Evolutionary conservation across 2,329 filamentous ascomycete genomes (phyloP).

Genomic region (Hymenoscyphus repandus): DNA sequence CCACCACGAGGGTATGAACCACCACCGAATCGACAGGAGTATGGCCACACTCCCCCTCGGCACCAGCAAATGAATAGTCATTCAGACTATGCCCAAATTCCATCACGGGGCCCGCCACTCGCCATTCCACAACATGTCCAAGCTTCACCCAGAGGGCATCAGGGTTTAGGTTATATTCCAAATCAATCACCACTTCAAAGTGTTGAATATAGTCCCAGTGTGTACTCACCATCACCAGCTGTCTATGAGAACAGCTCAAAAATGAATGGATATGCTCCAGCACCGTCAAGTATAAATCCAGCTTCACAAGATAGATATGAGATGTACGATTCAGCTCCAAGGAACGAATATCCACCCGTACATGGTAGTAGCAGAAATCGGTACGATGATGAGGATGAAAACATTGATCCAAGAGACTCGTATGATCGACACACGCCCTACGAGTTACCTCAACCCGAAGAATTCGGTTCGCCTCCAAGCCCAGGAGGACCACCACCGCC

Average conservation of each 20-base stretch:
- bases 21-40: conserved; percentile 35
- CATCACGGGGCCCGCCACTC: conserved; percentile 37
- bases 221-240: conserved; percentile 18
- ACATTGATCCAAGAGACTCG: conserved; percentile 17
- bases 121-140: conserved; percentile 32
- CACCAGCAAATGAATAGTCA: conserved; percentile 35
- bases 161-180: conserved; percentile 40
- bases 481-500: conserved; percentile 31
- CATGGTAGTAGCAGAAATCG: conserved; percentile 8
- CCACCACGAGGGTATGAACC: conserved; percentile 39
- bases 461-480: conserved; percentile 28
- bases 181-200: conserved; percentile 49
- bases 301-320: conserved; percentile 24
- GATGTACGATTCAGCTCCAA: conserved; percentile 21
- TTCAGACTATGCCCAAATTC: conserved; percentile 37
- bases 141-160: conserved; percentile 44
- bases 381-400: conserved; percentile 21
- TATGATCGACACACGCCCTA: conserved; percentile 25
- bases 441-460: conserved; percentile 24
- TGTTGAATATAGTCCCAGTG: conserved; percentile 37
- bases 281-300: conserved; percentile 15
- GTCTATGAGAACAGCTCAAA: conserved; percentile 20
- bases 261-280: conserved; percentile 17
- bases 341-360: conserved; percentile 18
- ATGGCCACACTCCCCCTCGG: conserved; percentile 43